Evolutionary conservation across 108 stramenopile genomes (phyloP), one percentile per base, ranked within the genome.

Genomic region (Epipyxis sp.): DNA sequence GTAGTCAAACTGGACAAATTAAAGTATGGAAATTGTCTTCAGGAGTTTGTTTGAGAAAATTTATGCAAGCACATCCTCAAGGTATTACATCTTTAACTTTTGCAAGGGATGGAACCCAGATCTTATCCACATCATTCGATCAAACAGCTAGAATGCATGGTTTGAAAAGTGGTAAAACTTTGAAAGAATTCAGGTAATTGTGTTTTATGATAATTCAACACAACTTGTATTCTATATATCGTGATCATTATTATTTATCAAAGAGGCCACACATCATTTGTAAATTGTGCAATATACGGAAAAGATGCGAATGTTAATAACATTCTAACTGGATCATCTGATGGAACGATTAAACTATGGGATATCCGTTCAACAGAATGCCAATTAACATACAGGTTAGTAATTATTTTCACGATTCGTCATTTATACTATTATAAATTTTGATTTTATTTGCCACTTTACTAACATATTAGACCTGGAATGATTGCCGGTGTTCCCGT

Each of bases 331-430:
- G 90, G 86, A 25, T 90, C 91, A 32, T 91, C 91, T 1, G 97
- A 98, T 80, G 95, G 95, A 40, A 94, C 89, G 37, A 92, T 94
- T 1, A 83, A 89, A 42, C 69, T 98, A n/a, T 98, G 94, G 94
- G 90, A 93, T 79, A 20, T 6, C 46, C 46, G 46, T 20, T 50
- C 91, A 16, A 83, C 88, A 10, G 92, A 94, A 59, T 69, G 79
- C 3, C 74, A 92, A 0, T 58, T 81, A 37, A 88, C 86, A 39
- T 88, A 92, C 57, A 42, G 80, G 42, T 79, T 79, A 42, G 79
- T 45, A 0, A 42, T 76, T 54, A 77, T 74, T 59, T 77, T 68
- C 35, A 72, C 59, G 43, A 42, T 69, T 0, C 67, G 46, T 6
- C 20, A 50, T 50, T 13, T 50, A 6, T 20, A n/a, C n/a, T n/a